Evolutionary conservation across 257 asterid genomes (phyloP).

Genomic region (Scutellaria minor): DNA sequence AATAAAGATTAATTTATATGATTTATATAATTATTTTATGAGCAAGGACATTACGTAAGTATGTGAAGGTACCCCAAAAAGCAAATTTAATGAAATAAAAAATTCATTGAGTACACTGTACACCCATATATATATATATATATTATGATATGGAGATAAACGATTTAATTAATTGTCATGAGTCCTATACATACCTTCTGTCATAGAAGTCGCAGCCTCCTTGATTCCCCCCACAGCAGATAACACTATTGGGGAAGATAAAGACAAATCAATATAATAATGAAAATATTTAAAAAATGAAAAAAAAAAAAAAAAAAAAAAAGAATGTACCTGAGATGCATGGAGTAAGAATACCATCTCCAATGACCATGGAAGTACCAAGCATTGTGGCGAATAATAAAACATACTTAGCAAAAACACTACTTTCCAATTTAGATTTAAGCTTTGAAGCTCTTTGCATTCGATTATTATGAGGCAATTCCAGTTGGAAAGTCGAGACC

Average conservation of each 20-base stretch:
- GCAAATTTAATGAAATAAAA: too few species aligned
- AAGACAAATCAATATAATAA: too few species aligned
- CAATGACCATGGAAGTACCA: constrained; percentile 88
- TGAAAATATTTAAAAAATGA: too few species aligned
- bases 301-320: background rate
- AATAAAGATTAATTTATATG: too few species aligned
- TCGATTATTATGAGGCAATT: constrained; percentile 37
- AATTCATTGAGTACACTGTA: too few species aligned
- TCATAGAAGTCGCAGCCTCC: constrained; percentile 43
- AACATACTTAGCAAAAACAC: constrained; percentile 40
- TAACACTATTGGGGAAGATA: constrained; percentile 46
- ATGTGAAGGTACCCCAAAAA: too few species aligned
- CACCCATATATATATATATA: too few species aligned
- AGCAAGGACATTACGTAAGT: too few species aligned
- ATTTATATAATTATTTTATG: too few species aligned
- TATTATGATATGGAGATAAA: too few species aligned
- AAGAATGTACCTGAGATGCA: constrained; percentile 59
- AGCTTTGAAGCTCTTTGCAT: constrained; percentile 44
- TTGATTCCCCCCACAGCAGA: constrained; percentile 68
- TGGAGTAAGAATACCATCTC: constrained; percentile 84
- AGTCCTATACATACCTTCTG: constrained; percentile 32
- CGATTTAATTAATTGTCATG: too few species aligned
- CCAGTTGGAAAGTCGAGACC: constrained; percentile 51
- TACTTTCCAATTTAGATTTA: constrained; percentile 48
- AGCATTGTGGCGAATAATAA: constrained; percentile 62